Conservation (phyloP, 73 alveolate species). For the Stentor coeruleus region DNA sequence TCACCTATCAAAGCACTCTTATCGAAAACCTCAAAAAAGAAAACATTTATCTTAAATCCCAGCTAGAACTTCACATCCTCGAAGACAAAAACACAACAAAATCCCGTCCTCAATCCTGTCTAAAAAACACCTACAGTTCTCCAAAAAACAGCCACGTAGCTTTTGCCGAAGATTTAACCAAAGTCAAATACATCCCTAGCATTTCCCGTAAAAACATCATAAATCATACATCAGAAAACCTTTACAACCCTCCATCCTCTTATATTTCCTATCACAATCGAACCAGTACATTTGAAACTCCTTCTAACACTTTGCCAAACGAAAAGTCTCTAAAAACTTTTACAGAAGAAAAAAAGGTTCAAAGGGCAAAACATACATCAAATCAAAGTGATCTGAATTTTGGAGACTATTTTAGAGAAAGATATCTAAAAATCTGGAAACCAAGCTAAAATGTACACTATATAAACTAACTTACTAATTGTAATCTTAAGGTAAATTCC, state of each 20-base stretch:
- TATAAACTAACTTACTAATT: background rate
- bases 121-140: background rate
- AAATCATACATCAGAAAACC: background rate
- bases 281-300: background rate
- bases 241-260: too few species aligned
- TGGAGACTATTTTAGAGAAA: background rate
- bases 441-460: background rate
- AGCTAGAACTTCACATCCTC: background rate
- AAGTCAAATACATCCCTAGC: background rate
- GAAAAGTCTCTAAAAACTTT: background rate
- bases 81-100: background rate
- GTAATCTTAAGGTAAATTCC: conserved; percentile 90
- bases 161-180: background rate
- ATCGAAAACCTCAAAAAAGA: background rate
- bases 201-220: background rate
- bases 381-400: background rate
- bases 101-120: background rate
- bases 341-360: background rate
- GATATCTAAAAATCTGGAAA: background rate
- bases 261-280: background rate
- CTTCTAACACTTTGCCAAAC: background rate
- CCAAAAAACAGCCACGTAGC: background rate
- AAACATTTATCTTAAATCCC: background rate
- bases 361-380: background rate
- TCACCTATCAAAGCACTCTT: background rate